Evolutionary conservation across 2,329 filamentous ascomycete genomes (phyloP).

Genomic region (Ilyonectria robusta): DNA sequence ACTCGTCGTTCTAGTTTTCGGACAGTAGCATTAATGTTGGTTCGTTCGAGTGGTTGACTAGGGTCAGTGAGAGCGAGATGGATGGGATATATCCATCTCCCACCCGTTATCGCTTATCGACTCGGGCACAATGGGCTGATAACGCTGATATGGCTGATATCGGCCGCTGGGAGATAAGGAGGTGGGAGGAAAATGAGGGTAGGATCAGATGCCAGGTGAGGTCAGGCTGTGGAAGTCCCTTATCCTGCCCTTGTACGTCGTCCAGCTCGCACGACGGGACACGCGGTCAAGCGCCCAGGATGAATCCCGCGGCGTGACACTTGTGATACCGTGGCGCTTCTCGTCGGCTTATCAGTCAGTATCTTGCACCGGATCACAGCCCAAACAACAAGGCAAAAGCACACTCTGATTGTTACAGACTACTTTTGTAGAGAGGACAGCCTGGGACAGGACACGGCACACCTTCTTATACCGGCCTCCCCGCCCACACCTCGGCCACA

Average conservation of each 20-base stretch:
- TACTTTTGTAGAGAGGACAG: neutral
- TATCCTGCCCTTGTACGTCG: neutral
- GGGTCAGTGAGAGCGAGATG: neutral
- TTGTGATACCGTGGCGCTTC: neutral
- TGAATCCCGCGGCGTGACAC: neutral
- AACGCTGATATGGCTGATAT: neutral
- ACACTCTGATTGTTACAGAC: neutral
- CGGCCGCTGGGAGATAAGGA: neutral
- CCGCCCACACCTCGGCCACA: neutral
- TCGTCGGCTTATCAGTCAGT: neutral
- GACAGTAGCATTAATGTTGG: neutral
- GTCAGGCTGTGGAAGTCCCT: neutral
- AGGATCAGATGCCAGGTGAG: neutral
- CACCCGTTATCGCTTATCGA: neutral
- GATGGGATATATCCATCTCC: neutral
- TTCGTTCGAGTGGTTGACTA: neutral
- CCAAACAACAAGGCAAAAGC: neutral
- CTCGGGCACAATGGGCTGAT: neutral
- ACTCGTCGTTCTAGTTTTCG: neutral
- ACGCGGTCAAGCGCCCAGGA: neutral
- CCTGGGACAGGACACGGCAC: neutral
- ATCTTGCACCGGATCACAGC: neutral
- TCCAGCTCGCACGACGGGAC: neutral
- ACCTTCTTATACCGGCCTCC: conserved; percentile 12
- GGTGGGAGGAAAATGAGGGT: neutral